Percentiles rank a stretch among this genome's conserved stretches.
These are phyloP conservation scores for Fusarium falciforme DNA, from an alignment of 2,329 filamentous ascomycete genomes.

Conservation along the genomic window DNA sequence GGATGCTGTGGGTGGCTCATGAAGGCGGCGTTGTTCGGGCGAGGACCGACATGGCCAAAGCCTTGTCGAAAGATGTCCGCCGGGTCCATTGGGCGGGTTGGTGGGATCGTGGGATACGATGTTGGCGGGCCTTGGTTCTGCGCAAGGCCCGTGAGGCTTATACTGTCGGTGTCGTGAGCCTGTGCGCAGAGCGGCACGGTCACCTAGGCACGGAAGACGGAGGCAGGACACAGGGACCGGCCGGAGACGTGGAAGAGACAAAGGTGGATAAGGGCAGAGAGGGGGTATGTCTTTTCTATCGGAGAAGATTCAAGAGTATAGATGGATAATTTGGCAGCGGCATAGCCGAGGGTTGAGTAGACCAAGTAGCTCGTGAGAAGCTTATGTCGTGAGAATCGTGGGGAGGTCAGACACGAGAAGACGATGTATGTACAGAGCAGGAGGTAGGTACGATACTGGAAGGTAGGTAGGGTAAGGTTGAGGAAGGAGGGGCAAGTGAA, in stretches of 20 bases:
- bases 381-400: constrained; percentile 16
- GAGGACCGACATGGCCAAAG: constrained; percentile 58
- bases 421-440: constrained; percentile 19
- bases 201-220: constrained; percentile 15
- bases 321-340: neutral
- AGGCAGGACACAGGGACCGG: constrained; percentile 17
- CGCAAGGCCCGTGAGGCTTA: constrained; percentile 19
- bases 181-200: constrained; percentile 29
- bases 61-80: constrained; percentile 70
- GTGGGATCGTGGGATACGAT: constrained; percentile 10
- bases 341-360: constrained; percentile 11
- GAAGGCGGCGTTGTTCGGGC: constrained; percentile 49
- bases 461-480: neutral
- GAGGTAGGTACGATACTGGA: neutral
- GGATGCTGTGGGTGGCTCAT: constrained; percentile 42
- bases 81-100: constrained; percentile 63
- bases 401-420: neutral
- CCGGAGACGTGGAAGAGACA: constrained; percentile 14
- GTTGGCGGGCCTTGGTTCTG: constrained; percentile 8
- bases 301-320: neutral
- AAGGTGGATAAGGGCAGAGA: constrained; percentile 7
- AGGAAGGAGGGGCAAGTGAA: constrained; percentile 39
- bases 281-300: constrained; percentile 8
- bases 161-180: constrained; percentile 28
- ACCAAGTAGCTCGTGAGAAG: constrained; percentile 6